Percentiles rank a stretch among this genome's conserved stretches.
These are phyloP conservation scores for Entomortierella chlamydospora DNA, from an alignment of 192 early-diverging fungal genomes.

Conservation along the genomic window DNA sequence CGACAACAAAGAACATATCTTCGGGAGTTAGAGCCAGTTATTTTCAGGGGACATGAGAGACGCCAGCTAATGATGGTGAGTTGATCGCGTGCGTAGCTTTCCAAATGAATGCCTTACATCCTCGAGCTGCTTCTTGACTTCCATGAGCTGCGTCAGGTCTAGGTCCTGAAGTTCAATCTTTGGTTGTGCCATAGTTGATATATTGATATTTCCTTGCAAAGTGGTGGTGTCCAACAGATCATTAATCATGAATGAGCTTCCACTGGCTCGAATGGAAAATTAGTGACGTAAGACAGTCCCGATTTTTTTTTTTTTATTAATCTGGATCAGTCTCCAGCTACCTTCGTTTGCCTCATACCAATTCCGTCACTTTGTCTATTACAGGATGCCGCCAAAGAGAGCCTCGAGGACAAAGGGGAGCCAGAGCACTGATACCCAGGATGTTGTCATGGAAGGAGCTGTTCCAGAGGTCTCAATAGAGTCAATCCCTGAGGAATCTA, in stretches of 20 bases:
- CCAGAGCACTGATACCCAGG: constrained; percentile 15
- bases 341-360: background rate
- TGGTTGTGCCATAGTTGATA: constrained; percentile 23
- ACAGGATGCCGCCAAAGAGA: constrained; percentile 48
- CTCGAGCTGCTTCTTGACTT: constrained; percentile 86
- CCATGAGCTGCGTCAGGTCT: constrained; percentile 84
- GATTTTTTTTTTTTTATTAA: no score
- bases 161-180: constrained; percentile 86
- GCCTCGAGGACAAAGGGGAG: constrained; percentile 41
- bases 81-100: background rate
- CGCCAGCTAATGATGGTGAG: background rate
- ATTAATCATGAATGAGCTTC: no score
- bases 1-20: background rate
- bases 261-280: no score
- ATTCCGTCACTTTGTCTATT: background rate
- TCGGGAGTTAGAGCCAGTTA: background rate
- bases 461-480: constrained; percentile 17
- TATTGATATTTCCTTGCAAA: no score
- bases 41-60: no score
- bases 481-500: constrained; percentile 13
- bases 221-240: no score
- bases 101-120: constrained; percentile 63
- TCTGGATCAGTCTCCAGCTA: background rate
- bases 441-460: constrained; percentile 31
- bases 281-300: no score